Evolutionary conservation across 2,329 filamentous ascomycete genomes (phyloP), one percentile per base, ranked within the genome.

Genomic region (Fusarium avenaceum): DNA sequence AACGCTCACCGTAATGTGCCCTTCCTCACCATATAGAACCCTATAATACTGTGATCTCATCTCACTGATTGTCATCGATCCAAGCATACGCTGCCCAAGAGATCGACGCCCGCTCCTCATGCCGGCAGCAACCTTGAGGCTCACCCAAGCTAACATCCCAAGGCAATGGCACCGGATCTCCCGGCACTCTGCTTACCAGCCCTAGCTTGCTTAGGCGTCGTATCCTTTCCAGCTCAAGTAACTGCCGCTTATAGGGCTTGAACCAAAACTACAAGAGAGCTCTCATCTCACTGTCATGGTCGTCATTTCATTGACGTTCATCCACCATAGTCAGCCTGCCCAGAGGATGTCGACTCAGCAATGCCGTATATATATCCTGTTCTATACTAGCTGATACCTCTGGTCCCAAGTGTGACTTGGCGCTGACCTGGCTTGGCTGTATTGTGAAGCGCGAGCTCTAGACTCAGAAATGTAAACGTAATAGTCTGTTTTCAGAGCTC

Each of bases 121-220:
- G 46, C 33, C 38, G 20, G 42, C 42, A 28, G 58, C n/a, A 53
- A 56, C 49, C n/a, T 57, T 51, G 33, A 30, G 28, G 28, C 28
- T 30, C 28, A 30, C 49, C 45, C 40, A 14, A 56, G 30, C 54
- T 53, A 45, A 24, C 26, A 51, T 45, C 42, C 26, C 28, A 39
- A 57, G 30, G 22, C n/a, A 38, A 17, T 17, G 17, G 26, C 5
- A 55, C 49, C 70, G 70, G 70, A 70, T 71, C 49, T 30, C 57
- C 39, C 70, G 70, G 70, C 46, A 55, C 44, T 9, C 15, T 55
- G 65, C 70, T 71, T 60, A 70, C 58, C 49, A n/a, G 35, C n/a
- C 33, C 35, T 38, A 38, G 17, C 35, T 38, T 38, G 35, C 17
- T 38, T 38, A 10, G 17, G 35, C 9, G 11, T n/a, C n/a, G 35